Evolutionary conservation across 352 stramenopile species (phyloP), one percentile per base, ranked within the genome.

Genomic region (Globisporangium okanoganense): DNA sequence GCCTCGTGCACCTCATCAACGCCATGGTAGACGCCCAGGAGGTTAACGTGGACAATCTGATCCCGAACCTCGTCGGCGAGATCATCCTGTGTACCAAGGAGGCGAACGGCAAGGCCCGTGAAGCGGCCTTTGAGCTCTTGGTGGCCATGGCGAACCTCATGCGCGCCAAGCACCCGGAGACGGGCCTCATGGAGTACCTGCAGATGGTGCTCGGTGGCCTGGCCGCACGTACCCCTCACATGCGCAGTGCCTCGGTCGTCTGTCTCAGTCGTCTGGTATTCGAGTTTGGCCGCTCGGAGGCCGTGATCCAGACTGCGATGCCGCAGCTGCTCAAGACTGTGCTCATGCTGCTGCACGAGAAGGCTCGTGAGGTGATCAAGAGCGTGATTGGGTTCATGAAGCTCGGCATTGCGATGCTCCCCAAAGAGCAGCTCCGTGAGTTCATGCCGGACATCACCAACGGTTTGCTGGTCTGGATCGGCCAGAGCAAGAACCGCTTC

Each of bases 71-170:
- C 25, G 83, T 98, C n/a, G 89, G 89, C 24, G 96, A 99, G 74
- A 97, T 98, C 52, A 88, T 99, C 57, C 75, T 99, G 22, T 98
- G 94, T 70, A 95, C 97, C 18, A 99, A 99, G 75, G 96, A 99
- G 71, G 92, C 92, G 12, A 99, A 99, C 61, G 91, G 82, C 40
- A 98, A 98, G 66, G 97, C 95, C 27, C 82, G 87, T 44, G 87
- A 95, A 66, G 85, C 84, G 14, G 87, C 87, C 20, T 95, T 95
- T 44, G 85, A 93, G 69, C 63, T 96, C 57, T 65, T 96, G 50
- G 70, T 96, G 31, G 83, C 84, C 33, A 94, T 96, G 85, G 84
- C 85, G 14, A 75, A 87, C 63, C 72, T 94, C 33, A 70, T 95
- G 54, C 70, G 79, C 31, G 55, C 72, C 58, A 69, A 87, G 87